A percentile compares a stretch with the other conserved stretches of the same genome.
Conservation (phyloP, 129 eudicot species). For the Oenanthe sinensis region DNA sequence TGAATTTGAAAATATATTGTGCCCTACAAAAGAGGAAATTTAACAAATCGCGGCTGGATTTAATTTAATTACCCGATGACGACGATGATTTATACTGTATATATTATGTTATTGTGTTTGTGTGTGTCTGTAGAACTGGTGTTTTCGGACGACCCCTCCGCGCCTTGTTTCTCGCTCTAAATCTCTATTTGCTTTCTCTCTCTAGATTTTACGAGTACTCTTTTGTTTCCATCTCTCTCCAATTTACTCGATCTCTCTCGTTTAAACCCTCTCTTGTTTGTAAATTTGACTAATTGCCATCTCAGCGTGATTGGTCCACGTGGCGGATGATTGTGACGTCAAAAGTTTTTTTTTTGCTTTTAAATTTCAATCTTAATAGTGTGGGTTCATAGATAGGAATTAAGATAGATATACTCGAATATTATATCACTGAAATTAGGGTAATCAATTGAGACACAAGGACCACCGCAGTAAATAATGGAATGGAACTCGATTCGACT, state of each 20-base stretch:
- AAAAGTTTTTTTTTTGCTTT: background rate
- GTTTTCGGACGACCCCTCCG: conserved; percentile 60
- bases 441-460: too few species aligned
- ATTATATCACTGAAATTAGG: too few species aligned
- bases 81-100: background rate
- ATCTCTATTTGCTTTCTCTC: conserved; percentile 19
- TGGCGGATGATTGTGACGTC: background rate
- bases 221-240: background rate
- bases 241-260: background rate
- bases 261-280: background rate
- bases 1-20: conserved; percentile 8
- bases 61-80: conserved; percentile 2
- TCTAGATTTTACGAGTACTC: conserved; percentile 3
- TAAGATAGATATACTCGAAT: background rate
- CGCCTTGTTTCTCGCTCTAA: conserved; percentile 82
- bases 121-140: conserved; percentile 4
- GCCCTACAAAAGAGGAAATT: conserved; percentile 26
- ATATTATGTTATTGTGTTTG: background rate
- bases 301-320: conserved; percentile 1
- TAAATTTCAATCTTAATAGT: background rate
- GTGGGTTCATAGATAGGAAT: too few species aligned
- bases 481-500: too few species aligned
- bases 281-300: background rate
- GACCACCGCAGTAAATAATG: too few species aligned
- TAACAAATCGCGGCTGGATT: conserved; percentile 6